Evolutionary conservation across 768 basidiomycete species (phyloP).

Genomic region (Zangia roseola): DNA sequence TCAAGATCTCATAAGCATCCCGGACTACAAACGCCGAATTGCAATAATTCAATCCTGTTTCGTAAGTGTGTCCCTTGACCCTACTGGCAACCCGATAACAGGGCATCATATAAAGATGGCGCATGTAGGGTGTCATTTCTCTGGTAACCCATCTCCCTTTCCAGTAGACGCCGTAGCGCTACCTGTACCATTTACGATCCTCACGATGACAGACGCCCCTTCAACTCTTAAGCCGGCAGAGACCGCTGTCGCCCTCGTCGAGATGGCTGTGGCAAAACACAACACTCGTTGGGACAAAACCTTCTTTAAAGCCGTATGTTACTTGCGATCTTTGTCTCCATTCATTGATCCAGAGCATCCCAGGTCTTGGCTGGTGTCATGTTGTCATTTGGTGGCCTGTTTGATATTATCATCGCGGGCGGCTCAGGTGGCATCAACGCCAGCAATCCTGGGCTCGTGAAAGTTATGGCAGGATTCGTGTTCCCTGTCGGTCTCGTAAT

Average conservation of each 20-base stretch:
- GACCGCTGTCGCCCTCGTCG: constrained; percentile 57
- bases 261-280: constrained; percentile 61
- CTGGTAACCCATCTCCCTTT: constrained; percentile 1
- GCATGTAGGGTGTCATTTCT: not conserved
- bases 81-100: not conserved
- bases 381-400: constrained; percentile 71
- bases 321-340: not conserved
- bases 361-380: constrained; percentile 70
- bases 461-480: constrained; percentile 62
- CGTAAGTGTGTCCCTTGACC: constrained; percentile 1
- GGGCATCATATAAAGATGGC: constrained; percentile 20
- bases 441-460: constrained; percentile 66
- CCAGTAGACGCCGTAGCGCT: not conserved
- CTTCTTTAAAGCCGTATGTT: constrained; percentile 70
- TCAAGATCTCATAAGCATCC: constrained; percentile 4
- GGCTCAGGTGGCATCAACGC: constrained; percentile 51
- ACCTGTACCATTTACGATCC: not conserved
- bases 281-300: constrained; percentile 55
- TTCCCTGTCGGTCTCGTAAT: constrained; percentile 79
- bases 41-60: constrained; percentile 2
- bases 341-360: not conserved
- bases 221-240: constrained; percentile 57
- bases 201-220: constrained; percentile 25
- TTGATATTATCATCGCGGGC: constrained; percentile 59
- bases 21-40: not conserved